Evolutionary conservation across 495 filamentous ascomycete genomes (phyloP).

Genomic region (Friedmanniomyces simplex): DNA sequence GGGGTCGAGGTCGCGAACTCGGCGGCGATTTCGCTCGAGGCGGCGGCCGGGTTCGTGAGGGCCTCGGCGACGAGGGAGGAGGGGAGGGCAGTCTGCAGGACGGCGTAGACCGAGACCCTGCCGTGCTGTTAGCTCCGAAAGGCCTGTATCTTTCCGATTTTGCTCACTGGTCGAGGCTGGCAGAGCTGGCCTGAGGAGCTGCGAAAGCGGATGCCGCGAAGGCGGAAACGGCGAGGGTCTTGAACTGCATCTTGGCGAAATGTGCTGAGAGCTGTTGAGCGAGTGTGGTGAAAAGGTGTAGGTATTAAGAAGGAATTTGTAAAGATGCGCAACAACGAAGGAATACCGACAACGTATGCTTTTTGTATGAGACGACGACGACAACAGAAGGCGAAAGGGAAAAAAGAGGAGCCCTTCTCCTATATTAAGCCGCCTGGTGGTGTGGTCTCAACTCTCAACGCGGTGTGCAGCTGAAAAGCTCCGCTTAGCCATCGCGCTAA

Average conservation of each 20-base stretch:
- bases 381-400: neutral
- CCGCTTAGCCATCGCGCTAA: neutral
- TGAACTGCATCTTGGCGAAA: conserved; percentile 23
- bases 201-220: conserved; percentile 19
- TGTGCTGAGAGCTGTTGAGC: neutral
- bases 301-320: neutral
- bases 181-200: neutral
- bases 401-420: neutral
- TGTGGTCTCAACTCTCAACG: too few relatives aligned
- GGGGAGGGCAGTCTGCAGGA: conserved; percentile 19
- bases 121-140: neutral
- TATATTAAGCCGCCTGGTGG: neutral
- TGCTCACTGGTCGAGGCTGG: conserved; percentile 6
- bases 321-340: neutral
- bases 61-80: conserved; percentile 12
- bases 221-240: conserved; percentile 18
- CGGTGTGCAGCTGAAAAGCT: neutral
- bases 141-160: neutral
- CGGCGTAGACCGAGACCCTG: conserved; percentile 4
- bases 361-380: neutral
- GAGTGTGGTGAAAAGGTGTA: neutral
- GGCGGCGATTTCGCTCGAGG: conserved; percentile 13
- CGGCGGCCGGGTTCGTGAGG: conserved; percentile 17
- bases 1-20: conserved; percentile 22
- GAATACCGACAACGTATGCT: neutral